A percentile compares a stretch with the other conserved stretches of the same genome.
Conservation (phyloP, 345 rosid species). For the Triadica sebifera region DNA sequence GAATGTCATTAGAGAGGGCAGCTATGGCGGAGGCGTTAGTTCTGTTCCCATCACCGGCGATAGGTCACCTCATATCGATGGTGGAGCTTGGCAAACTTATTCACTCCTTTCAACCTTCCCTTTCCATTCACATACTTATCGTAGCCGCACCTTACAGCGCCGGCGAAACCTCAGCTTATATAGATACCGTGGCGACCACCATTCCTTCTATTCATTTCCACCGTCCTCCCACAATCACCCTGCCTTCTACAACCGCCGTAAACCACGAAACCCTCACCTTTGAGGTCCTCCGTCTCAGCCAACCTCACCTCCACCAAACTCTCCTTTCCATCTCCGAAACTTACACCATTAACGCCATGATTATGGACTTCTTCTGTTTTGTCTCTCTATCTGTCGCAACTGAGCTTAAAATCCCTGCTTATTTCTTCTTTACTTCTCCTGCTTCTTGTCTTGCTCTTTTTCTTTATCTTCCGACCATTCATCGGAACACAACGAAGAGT, state of each 20-base stretch:
- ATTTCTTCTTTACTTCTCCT: constrained; percentile 21
- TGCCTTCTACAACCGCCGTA: not conserved
- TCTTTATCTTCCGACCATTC: constrained; percentile 19
- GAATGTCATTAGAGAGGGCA: not conserved
- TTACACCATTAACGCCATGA: constrained; percentile 16
- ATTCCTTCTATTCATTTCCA: constrained; percentile 24
- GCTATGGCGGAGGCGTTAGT: constrained; percentile 42
- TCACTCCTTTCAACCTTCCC: constrained; percentile 45
- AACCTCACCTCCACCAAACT: constrained; percentile 21
- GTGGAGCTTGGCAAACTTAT: constrained; percentile 65
- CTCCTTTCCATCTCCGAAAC: constrained; percentile 16
- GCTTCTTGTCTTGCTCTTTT: constrained; percentile 7
- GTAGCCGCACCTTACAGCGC: constrained; percentile 40
- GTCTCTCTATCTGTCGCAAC: constrained; percentile 14
- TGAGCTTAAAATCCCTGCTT: constrained; percentile 24
- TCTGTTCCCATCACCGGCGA: constrained; percentile 61
- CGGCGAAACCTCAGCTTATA: constrained; percentile 36
- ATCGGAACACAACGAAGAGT: constrained; percentile 4
- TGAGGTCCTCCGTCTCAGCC: constrained; percentile 17
- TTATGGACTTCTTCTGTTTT: constrained; percentile 30
- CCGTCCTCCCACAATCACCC: constrained; percentile 27
- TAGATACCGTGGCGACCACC: constrained; percentile 20
- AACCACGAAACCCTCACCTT: constrained; percentile 16
- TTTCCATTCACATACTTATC: constrained; percentile 50
- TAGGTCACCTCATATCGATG: constrained; percentile 70